Percentiles rank a stretch among this genome's conserved stretches.
phyloP scores from a whole-genome alignment of 2,329 filamentous ascomycete genomes.

The Sporothrix inflata region DNA sequence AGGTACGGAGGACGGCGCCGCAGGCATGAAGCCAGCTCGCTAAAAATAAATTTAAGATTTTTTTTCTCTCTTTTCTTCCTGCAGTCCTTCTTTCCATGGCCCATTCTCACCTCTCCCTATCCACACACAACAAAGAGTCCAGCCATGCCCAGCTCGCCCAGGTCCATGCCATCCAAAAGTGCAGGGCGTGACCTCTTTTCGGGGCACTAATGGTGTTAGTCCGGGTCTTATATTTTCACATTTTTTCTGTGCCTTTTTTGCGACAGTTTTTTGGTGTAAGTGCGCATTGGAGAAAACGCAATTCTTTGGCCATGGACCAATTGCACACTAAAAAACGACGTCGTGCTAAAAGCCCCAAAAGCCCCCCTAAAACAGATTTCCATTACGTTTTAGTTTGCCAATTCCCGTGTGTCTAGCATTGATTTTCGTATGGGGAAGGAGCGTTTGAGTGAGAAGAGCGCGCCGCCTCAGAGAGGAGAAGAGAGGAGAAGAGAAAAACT shows the following conservation, averaged over 20 bases:
- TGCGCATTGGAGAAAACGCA: background rate
- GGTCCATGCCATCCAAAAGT: background rate
- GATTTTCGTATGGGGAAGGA: constrained; percentile 2
- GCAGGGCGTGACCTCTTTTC: background rate
- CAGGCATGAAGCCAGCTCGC: background rate
- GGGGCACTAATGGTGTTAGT: constrained; percentile 5
- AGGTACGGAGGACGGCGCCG: background rate
- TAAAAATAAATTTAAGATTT: constrained; percentile 4
- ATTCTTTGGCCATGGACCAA: constrained; percentile 1
- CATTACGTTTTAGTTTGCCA: constrained; percentile 38
- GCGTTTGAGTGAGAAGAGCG: background rate
- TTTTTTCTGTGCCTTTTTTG: background rate
- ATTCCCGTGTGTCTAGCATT: constrained; percentile 24
- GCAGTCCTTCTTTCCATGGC: background rate
- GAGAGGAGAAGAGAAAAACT: constrained; percentile 12
- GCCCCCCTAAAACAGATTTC: constrained; percentile 24
- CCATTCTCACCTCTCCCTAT: background rate
- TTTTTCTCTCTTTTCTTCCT: background rate
- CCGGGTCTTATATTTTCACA: background rate
- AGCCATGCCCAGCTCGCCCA: constrained; percentile 7
- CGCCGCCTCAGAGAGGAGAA: background rate
- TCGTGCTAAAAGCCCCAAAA: background rate
- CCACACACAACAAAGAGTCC: constrained; percentile 14
- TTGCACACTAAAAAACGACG: constrained; percentile 12
- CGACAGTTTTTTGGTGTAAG: background rate